A percentile compares a stretch with the other conserved stretches of the same genome.
phyloP scores from a whole-genome alignment of 2,329 filamentous ascomycete species.

The Cordyceps fumosorosea region DNA sequence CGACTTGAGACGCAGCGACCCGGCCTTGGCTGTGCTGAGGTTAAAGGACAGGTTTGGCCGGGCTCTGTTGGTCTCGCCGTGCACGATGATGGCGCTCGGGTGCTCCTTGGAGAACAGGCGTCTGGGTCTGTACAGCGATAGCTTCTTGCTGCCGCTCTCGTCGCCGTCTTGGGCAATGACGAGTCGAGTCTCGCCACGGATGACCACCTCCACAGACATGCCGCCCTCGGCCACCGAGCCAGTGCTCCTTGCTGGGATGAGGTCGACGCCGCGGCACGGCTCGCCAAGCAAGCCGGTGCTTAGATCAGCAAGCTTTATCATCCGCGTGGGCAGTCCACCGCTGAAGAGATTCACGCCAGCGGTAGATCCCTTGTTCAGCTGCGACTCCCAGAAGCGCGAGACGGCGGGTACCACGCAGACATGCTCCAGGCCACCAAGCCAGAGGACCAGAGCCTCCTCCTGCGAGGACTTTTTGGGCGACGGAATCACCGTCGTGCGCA shows the following conservation, averaged over 20 bases:
- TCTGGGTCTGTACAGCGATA: constrained; percentile 33
- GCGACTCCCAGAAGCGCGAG: constrained; percentile 53
- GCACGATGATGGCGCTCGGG: constrained; percentile 49
- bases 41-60: constrained; percentile 41
- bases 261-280: constrained; percentile 45
- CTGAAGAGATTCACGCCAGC: constrained; percentile 50
- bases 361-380: constrained; percentile 44
- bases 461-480: constrained; percentile 35
- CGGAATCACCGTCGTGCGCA: constrained; percentile 42
- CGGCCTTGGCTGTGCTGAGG: constrained; percentile 39
- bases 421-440: constrained; percentile 50
- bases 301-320: constrained; percentile 49
- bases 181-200: constrained; percentile 50
- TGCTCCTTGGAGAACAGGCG: constrained; percentile 33
- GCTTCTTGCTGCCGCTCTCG: constrained; percentile 37
- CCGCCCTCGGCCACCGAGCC: constrained; percentile 26
- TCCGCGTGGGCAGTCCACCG: constrained; percentile 46
- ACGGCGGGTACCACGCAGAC: constrained; percentile 51
- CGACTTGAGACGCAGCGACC: constrained; percentile 27
- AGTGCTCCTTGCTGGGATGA: constrained; percentile 31
- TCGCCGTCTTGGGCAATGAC: constrained; percentile 49
- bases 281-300: constrained; percentile 50
- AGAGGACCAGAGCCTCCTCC: constrained; percentile 50
- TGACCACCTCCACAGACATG: constrained; percentile 46
- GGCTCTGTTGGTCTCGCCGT: constrained; percentile 34